These are phyloP conservation scores for Pseudogymnoascus sp. DNA, from an alignment of 2,329 filamentous ascomycete species.

Conservation along the genomic window DNA sequence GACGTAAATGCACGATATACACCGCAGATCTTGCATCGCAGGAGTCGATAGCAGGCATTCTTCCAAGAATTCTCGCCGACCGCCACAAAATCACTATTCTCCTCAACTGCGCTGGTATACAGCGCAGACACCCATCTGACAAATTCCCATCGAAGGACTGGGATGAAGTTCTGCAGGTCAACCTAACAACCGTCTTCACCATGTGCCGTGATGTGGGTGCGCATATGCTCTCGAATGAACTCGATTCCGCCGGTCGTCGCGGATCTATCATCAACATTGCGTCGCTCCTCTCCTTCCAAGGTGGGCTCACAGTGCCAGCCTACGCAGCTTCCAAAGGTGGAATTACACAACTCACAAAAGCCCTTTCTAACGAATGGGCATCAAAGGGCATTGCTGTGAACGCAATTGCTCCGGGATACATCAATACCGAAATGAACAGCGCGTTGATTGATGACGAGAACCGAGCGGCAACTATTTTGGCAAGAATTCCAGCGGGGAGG, in stretches of 20 bases:
- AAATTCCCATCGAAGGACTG: constrained; percentile 71
- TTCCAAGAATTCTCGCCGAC: constrained; percentile 53
- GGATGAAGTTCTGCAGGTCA: constrained; percentile 75
- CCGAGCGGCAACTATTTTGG: constrained; percentile 64
- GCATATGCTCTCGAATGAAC: constrained; percentile 58
- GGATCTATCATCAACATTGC: constrained; percentile 76
- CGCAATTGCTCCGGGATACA: constrained; percentile 82
- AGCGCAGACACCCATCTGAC: constrained; percentile 69
- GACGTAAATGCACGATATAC: constrained; percentile 60
- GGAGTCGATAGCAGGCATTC: constrained; percentile 51
- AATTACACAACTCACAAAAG: constrained; percentile 75
- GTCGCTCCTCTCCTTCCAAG: constrained; percentile 73
- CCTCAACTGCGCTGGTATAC: constrained; percentile 81
- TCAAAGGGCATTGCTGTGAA: constrained; percentile 72
- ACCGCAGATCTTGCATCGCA: constrained; percentile 58
- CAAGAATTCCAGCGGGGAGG: constrained; percentile 71
- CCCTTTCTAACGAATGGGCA: constrained; percentile 79
- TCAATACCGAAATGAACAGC: constrained; percentile 86
- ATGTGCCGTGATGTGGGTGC: constrained; percentile 69
- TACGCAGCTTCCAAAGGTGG: constrained; percentile 80
- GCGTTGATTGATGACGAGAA: constrained; percentile 67
- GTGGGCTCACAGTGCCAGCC: constrained; percentile 75
- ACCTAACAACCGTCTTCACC: constrained; percentile 73
- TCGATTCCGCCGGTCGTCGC: constrained; percentile 41
- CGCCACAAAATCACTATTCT: constrained; percentile 52